A percentile compares a stretch with the other conserved stretches of the same genome.
Conservation (phyloP, 1,284 basidiomycete genomes). For the Marasmius sp. region DNA sequence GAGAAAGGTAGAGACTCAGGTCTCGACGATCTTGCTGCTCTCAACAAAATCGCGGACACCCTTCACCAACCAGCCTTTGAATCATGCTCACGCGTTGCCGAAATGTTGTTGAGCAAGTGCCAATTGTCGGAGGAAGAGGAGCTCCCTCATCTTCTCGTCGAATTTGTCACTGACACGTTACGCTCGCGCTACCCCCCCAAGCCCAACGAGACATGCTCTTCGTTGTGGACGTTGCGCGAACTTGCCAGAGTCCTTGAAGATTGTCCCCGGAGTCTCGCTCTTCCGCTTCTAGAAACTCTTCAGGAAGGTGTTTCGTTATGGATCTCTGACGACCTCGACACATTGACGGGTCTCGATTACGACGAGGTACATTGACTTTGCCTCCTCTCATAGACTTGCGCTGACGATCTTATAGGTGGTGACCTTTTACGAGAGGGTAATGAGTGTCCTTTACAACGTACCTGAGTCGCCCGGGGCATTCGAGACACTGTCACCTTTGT, state of each 20-base stretch:
- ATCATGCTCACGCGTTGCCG: conserved; percentile 52
- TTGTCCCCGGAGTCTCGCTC: conserved; percentile 48
- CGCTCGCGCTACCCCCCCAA: conserved; percentile 65
- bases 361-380: conserved; percentile 43
- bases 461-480: conserved; percentile 38
- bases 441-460: conserved; percentile 48
- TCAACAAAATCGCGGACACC: conserved; percentile 52
- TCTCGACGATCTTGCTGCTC: conserved; percentile 46
- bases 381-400: conserved; percentile 1
- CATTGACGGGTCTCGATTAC: conserved; percentile 54
- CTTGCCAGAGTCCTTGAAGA: conserved; percentile 51
- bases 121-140: conserved; percentile 42
- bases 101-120: conserved; percentile 56
- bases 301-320: conserved; percentile 60
- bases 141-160: conserved; percentile 47
- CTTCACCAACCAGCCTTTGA: conserved; percentile 44
- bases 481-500: conserved; percentile 41
- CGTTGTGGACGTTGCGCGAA: conserved; percentile 61
- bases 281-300: conserved; percentile 43
- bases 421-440: conserved; percentile 56
- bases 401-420: conserved; percentile 41
- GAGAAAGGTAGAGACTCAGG: conserved; percentile 60
- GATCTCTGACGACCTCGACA: conserved; percentile 57
- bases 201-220: conserved; percentile 48
- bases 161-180: conserved; percentile 59